Evolutionary conservation across 257 asterid genomes (phyloP), one percentile per base, ranked within the genome.

Genomic region (Schizonepeta tenuifolia): DNA sequence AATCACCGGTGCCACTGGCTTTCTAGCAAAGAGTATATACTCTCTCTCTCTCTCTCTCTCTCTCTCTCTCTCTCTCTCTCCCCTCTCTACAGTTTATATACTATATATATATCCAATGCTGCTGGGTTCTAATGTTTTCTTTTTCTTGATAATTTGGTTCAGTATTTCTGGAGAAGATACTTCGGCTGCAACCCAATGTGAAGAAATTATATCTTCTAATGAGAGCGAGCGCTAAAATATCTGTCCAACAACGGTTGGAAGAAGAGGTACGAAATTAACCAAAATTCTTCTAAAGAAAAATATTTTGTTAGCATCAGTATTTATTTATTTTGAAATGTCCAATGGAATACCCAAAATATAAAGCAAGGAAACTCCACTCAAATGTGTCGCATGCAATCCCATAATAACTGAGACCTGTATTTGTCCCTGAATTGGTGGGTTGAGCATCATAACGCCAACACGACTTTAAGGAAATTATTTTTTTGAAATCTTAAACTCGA

Each of bases 1-100:
- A 55, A 81, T 87, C 67, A 87, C 90, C 1, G 93, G 90, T 35
- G 80, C 87, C 46, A 82, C 88, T 59, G 93, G 93, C 18, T 87
- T 85, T 63, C 82, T 85, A 1, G 93, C 88, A 24, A 87, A 87
- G 73, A 46, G 90, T 83, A 28, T 31, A 11, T n/a, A 44, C 43
- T 46, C 26, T 70, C 22, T 53, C 65, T 55, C 36, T 50, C 60
- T 58, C 55, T 33, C 55, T 68, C 75, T 70, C 59, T 70, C 58
- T 14, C 13, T 56, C 36, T 54, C 21, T n/a, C 38, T 28, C 38
- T 43, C 12, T 13, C 7, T n/a, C n/a, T n/a, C n/a, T n/a, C n/a
- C n/a, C n/a, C n/a, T n/a, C n/a, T n/a, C n/a, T n/a, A n/a, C n/a
- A n/a, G n/a, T n/a, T n/a, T n/a, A n/a, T n/a, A n/a, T n/a, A n/a